Evolutionary conservation across 2,329 filamentous ascomycete genomes (phyloP).

Genomic region (Pochonia chlamydosporia): DNA sequence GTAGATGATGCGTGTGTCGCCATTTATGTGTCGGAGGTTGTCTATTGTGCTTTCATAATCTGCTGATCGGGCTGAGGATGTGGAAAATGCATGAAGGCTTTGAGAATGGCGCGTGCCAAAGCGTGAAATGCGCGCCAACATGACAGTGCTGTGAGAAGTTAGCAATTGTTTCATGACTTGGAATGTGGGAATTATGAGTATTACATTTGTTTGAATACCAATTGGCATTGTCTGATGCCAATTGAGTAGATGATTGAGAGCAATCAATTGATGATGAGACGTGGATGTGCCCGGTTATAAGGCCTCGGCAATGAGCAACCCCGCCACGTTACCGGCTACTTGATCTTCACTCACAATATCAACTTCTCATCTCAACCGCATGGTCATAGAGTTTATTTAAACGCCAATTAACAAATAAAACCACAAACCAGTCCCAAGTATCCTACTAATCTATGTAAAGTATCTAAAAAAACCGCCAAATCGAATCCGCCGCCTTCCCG

Average conservation of each 20-base stretch:
- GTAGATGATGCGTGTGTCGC: conserved; percentile 27
- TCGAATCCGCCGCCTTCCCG: conserved; percentile 32
- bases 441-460: no score
- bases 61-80: neutral
- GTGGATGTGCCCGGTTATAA: neutral
- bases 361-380: no score
- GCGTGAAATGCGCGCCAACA: neutral
- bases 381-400: no score
- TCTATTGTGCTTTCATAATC: conserved; percentile 22
- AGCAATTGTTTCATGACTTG: no score
- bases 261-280: no score
- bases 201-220: no score
- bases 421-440: no score
- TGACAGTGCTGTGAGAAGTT: neutral
- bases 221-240: no score
- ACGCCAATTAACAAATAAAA: no score
- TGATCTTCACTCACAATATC: no score
- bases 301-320: neutral
- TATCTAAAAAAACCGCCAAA: conserved; percentile 41
- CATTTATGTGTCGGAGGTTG: conserved; percentile 20
- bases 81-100: conserved; percentile 1
- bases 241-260: no score
- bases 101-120: neutral
- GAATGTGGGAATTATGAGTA: no score
- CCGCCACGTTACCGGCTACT: neutral